Evolutionary conservation across 345 rosid species (phyloP), one percentile per base, ranked within the genome.

Genomic region (Xanthoceras sorbifolium): DNA sequence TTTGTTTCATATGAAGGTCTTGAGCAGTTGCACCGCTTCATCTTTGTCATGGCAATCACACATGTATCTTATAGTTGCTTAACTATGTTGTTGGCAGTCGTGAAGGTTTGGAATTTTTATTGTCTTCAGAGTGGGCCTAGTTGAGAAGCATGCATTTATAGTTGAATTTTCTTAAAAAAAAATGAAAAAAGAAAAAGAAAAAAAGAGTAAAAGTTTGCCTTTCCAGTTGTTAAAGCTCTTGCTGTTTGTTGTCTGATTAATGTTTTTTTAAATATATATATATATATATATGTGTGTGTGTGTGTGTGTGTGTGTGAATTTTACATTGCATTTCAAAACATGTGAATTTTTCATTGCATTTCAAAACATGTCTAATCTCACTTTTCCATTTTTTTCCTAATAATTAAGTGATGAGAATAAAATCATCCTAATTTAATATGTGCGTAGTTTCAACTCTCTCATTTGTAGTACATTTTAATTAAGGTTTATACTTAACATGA

Each of bases 1-100:
- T 93, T 96, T 85, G 93, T 96, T 76, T 96, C 99, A 46, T 91
- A 90, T 82, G 87, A 96, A 84, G 97, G 93, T 79, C 85, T 93
- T 4, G 99, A 96, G 81, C 98, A 92, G 78, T 78, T 96, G 89
- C 98, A 96, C 77, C 97, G 98, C 46, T 96, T 96, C 90, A 96
- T 96, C 81, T 96, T 93, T 81, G 88, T 96, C 85, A 96, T 96
- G 99, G 98, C 99, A 22, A 77, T 96, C 82, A 96, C 99, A 26
- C 99, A 96, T 79, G 71, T 96, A 57, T 87, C 93, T 68, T 96
- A 93, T 86, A 93, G 99, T 80, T 96, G 99, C 87, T 88, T 96
- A 79, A 96, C 98, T 48, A 92, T 96, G 98, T 77, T 96, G 81
- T 88, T 96, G 79, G 97, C 97, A 67, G 85, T 96, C 70, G 94